A percentile compares a stretch with the other conserved stretches of the same genome.
Conservation (phyloP, 2,329 filamentous ascomycete species). For the Samsoniella hepiali region DNA sequence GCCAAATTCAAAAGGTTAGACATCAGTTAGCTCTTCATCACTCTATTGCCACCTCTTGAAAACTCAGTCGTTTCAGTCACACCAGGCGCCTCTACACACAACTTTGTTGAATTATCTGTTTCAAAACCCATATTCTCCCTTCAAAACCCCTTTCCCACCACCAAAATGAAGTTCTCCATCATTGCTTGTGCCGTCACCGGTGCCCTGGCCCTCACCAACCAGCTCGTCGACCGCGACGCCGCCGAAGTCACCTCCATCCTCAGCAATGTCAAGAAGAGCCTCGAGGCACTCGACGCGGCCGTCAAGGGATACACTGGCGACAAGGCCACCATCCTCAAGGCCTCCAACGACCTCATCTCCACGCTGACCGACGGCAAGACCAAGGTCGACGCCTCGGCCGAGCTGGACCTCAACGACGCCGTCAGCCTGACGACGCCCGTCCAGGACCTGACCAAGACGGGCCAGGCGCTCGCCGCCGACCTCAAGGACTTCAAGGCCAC, state of each 20-base stretch:
- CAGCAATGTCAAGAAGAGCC: constrained; percentile 6
- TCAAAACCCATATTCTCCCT: too few relatives aligned
- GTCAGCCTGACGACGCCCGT: constrained; percentile 12
- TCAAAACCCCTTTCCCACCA: neutral
- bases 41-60: neutral
- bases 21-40: neutral
- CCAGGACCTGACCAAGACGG: constrained; percentile 12
- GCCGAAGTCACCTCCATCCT: neutral
- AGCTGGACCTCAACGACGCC: constrained; percentile 12
- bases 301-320: constrained; percentile 13
- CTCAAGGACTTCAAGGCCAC: constrained; percentile 1
- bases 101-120: neutral
- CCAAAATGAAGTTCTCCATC: constrained; percentile 7
- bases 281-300: constrained; percentile 7
- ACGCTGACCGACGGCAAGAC: constrained; percentile 13
- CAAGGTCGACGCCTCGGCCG: constrained; percentile 9
- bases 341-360: constrained; percentile 11
- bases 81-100: neutral
- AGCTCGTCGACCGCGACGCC: constrained; percentile 7
- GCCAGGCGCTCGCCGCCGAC: neutral
- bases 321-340: constrained; percentile 9
- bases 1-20: neutral
- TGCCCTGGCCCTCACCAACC: constrained; percentile 6
- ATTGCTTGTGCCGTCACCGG: constrained; percentile 7
- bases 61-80: constrained; percentile 9